Percentiles rank a stretch among this genome's conserved stretches.
Evolutionary conservation across 2,329 filamentous ascomycete genomes (phyloP).

Genomic region (Aspergillus versicolor): DNA sequence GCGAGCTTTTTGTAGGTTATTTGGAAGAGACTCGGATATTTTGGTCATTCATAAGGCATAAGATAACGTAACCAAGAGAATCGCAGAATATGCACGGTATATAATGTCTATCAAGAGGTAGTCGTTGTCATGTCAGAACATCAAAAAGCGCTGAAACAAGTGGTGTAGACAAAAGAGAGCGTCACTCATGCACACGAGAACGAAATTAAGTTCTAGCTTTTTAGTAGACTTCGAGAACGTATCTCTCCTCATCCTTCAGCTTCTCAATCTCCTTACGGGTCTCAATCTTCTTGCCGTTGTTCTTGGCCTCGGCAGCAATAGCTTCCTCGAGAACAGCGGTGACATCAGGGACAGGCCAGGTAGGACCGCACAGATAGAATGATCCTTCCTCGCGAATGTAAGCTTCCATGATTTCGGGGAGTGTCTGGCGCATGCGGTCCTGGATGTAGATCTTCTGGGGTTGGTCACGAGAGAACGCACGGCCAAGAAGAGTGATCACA

Average conservation of each 20-base stretch:
- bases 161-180: conserved; percentile 11
- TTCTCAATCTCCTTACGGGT: conserved; percentile 89
- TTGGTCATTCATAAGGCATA: neutral
- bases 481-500: conserved; percentile 88
- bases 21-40: no score
- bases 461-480: conserved; percentile 95
- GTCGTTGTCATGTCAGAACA: conserved; percentile 5
- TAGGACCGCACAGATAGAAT: conserved; percentile 97
- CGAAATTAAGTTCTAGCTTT: neutral
- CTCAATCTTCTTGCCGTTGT: conserved; percentile 73
- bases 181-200: conserved; percentile 5
- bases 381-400: conserved; percentile 85
- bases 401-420: conserved; percentile 77
- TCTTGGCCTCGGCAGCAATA: conserved; percentile 71
- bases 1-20: no score
- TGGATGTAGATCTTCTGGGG: conserved; percentile 99
- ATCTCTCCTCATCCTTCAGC: conserved; percentile 90
- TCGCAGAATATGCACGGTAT: neutral
- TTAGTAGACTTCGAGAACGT: conserved; percentile 96
- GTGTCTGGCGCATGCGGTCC: conserved; percentile 89
- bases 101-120: conserved; percentile 8
- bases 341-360: conserved; percentile 97
- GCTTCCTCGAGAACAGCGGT: conserved; percentile 93
- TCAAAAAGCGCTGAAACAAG: conserved; percentile 22
- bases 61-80: neutral